Conservation (phyloP, 176 grass and related monocot genomes). For the Secale cereale region DNA sequence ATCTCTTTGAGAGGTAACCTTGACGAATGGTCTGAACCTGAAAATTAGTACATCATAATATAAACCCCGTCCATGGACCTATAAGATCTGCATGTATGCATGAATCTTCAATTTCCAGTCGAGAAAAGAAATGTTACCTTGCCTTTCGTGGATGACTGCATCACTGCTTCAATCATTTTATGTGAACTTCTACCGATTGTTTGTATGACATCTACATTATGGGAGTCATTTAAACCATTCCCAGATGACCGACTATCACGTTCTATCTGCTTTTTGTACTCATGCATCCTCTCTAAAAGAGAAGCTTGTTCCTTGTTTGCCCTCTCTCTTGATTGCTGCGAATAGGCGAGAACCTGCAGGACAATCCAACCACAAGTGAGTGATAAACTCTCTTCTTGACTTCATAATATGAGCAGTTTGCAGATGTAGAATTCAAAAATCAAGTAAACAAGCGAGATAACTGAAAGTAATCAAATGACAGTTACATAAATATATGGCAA, state of each 20-base stretch:
- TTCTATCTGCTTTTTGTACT: slow-evolving; percentile 94
- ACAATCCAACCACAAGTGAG: slow-evolving; percentile 3
- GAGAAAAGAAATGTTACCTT: slow-evolving; percentile 52
- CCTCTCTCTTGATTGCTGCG: slow-evolving; percentile 89
- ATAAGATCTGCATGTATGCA: not conserved
- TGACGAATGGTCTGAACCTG: slow-evolving; percentile 97
- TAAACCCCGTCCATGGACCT: slow-evolving; percentile 10
- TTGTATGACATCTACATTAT: slow-evolving; percentile 77
- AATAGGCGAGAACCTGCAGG: slow-evolving; percentile 84
- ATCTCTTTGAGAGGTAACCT: slow-evolving; percentile 96
- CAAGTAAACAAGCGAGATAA: not conserved
- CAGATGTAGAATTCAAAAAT: slow-evolving; percentile 12
- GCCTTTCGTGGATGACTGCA: slow-evolving; percentile 83
- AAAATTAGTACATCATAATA: slow-evolving; percentile 18
- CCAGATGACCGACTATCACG: slow-evolving; percentile 61
- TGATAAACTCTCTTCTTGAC: slow-evolving; percentile 10
- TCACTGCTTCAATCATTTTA: slow-evolving; percentile 87
- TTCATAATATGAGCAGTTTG: slow-evolving; percentile 16
- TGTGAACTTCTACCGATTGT: slow-evolving; percentile 76
- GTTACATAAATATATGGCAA: not conserved
- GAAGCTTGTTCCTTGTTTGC: slow-evolving; percentile 82
- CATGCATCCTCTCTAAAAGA: slow-evolving; percentile 96
- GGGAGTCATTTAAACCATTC: slow-evolving; percentile 60
- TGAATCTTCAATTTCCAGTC: slow-evolving; percentile 12
- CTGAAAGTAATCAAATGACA: slow-evolving; percentile 1